Conservation (phyloP, 768 basidiomycete species). For the Mycena maculata region DNA sequence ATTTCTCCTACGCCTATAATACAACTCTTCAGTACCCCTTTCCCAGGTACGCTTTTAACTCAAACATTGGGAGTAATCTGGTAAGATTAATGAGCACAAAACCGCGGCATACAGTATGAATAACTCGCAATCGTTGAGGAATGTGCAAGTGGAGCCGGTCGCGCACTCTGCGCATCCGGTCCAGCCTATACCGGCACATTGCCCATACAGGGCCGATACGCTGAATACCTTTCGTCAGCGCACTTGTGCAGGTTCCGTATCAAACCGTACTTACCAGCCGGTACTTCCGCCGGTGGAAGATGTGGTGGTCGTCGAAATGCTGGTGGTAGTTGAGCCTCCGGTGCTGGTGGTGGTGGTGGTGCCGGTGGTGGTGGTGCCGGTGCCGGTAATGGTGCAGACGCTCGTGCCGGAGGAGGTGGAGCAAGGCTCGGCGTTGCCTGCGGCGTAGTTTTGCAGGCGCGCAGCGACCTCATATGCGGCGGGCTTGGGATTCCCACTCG, state of each 20-base stretch:
- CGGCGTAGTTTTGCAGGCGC: slow-evolving; percentile 26
- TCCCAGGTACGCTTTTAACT: too few relatives aligned
- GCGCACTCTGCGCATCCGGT: slow-evolving; percentile 3
- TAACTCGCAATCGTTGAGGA: slow-evolving; percentile 9
- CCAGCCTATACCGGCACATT: slow-evolving; percentile 18
- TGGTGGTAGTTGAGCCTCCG: neutral
- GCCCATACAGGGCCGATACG: neutral
- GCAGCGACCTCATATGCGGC: slow-evolving; percentile 33
- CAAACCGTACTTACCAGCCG: slow-evolving; percentile 17
- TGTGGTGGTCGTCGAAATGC: neutral
- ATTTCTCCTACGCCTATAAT: too few relatives aligned
- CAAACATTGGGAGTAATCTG: slow-evolving; percentile 9
- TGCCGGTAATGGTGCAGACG: slow-evolving; percentile 27
- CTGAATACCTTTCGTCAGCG: neutral
- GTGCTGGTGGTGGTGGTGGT: neutral
- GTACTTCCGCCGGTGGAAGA: neutral
- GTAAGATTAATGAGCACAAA: neutral
- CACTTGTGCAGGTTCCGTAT: too few relatives aligned
- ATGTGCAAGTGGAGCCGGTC: slow-evolving; percentile 5
- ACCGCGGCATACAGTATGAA: neutral
- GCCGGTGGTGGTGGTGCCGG: too few relatives aligned
- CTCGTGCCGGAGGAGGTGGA: slow-evolving; percentile 25
- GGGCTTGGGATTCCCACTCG: slow-evolving; percentile 25
- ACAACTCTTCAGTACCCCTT: too few relatives aligned
- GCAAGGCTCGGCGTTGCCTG: slow-evolving; percentile 22